These are phyloP conservation scores for Metrosideros polymorpha DNA, from an alignment of 441 rosid species.

Conservation along the genomic window DNA sequence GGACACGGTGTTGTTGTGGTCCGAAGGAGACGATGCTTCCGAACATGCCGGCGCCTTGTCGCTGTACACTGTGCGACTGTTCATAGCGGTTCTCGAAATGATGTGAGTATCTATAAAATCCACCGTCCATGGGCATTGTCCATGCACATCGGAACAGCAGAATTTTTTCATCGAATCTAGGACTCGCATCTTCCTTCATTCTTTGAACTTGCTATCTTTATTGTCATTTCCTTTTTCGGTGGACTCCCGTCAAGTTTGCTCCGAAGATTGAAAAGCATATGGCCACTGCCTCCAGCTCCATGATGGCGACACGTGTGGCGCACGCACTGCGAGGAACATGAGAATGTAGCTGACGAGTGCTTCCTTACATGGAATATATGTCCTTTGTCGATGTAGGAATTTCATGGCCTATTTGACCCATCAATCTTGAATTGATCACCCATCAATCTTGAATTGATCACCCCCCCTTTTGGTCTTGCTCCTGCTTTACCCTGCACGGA, in stretches of 20 bases:
- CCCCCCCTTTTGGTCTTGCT: conserved; percentile 24
- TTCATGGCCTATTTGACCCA: conserved; percentile 26
- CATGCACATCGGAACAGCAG: background rate
- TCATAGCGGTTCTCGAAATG: background rate
- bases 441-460: background rate
- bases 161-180: background rate
- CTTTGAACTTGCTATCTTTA: background rate
- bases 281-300: background rate
- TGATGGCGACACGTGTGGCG: background rate
- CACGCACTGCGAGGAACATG: background rate
- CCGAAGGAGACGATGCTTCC: background rate
- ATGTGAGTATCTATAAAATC: background rate
- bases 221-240: background rate
- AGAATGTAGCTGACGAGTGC: background rate
- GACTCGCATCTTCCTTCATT: background rate
- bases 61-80: background rate
- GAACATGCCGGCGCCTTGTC: background rate
- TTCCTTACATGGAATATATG: background rate
- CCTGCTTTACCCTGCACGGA: conserved; percentile 30
- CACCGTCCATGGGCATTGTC: background rate
- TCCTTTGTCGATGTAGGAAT: conserved; percentile 21
- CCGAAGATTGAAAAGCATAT: background rate
- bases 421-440: background rate
- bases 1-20: background rate
- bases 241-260: background rate